phyloP scores from a whole-genome alignment of 2,329 filamentous ascomycete species.

The Cladosporium sp. region DNA sequence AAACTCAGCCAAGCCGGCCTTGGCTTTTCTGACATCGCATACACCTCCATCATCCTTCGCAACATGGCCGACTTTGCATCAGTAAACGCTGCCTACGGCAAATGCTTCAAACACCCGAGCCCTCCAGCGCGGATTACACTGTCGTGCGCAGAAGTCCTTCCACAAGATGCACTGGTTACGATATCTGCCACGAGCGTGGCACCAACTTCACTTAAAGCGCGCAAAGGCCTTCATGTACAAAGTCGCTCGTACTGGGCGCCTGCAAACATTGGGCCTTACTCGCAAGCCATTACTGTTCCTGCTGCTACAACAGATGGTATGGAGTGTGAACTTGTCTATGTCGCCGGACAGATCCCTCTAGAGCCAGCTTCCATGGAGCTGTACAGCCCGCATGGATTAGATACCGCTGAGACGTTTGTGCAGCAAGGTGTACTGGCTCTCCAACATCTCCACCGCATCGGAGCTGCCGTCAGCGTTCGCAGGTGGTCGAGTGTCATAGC shows the following conservation, averaged over 20 bases:
- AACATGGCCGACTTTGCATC: conserved; percentile 75
- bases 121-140: conserved; percentile 85
- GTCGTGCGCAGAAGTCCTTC: conserved; percentile 69
- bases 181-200: conserved; percentile 53
- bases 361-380: conserved; percentile 75
- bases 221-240: conserved; percentile 77
- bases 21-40: conserved; percentile 35
- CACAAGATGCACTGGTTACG: conserved; percentile 60
- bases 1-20: conserved; percentile 33
- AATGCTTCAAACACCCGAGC: conserved; percentile 73
- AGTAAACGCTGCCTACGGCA: conserved; percentile 74
- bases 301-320: conserved; percentile 23
- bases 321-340: conserved; percentile 52
- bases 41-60: conserved; percentile 67
- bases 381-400: conserved; percentile 25
- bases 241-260: conserved; percentile 96
- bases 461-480: conserved; percentile 66
- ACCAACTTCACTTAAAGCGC: conserved; percentile 25
- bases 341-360: conserved; percentile 91
- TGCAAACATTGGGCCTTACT: conserved; percentile 96
- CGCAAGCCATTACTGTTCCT: conserved; percentile 71
- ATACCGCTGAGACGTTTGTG: conserved; percentile 21
- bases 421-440: conserved; percentile 71
- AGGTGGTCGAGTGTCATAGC: conserved; percentile 76
- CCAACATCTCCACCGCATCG: conserved; percentile 89